These are phyloP conservation scores for Saccharum officinarum DNA, from an alignment of 176 grass and related monocot genomes.

Conservation along the genomic window DNA sequence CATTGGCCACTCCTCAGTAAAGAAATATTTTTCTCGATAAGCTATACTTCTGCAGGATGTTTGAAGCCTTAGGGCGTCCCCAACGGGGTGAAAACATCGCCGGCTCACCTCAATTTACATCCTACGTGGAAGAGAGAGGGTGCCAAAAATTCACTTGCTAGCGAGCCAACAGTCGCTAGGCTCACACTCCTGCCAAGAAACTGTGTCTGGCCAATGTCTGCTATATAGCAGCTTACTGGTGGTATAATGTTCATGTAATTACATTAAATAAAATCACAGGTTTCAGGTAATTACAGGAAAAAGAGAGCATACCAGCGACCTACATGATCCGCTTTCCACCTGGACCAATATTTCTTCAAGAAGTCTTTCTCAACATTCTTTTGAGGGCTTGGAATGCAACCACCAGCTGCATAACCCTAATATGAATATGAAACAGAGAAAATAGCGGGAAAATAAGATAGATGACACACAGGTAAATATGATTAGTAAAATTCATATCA, in stretches of 20 bases:
- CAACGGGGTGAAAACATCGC: too few species aligned
- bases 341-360: constrained; percentile 92
- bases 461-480: neutral
- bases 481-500: neutral
- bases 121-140: too few species aligned
- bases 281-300: constrained; percentile 32
- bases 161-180: too few species aligned
- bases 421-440: constrained; percentile 19
- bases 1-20: neutral
- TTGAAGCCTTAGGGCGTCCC: neutral
- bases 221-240: neutral
- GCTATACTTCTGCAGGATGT: neutral
- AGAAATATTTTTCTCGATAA: neutral
- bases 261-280: constrained; percentile 15
- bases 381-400: constrained; percentile 94
- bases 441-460: neutral
- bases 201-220: too few species aligned
- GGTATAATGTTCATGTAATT: neutral
- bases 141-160: too few species aligned
- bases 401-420: constrained; percentile 93
- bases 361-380: constrained; percentile 97
- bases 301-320: constrained; percentile 70
- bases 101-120: too few species aligned
- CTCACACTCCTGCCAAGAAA: too few species aligned
- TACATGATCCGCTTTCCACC: constrained; percentile 86